These are phyloP conservation scores for Diaporthe sp. DNA, from an alignment of 2,329 filamentous ascomycete genomes.

Conservation along the genomic window DNA sequence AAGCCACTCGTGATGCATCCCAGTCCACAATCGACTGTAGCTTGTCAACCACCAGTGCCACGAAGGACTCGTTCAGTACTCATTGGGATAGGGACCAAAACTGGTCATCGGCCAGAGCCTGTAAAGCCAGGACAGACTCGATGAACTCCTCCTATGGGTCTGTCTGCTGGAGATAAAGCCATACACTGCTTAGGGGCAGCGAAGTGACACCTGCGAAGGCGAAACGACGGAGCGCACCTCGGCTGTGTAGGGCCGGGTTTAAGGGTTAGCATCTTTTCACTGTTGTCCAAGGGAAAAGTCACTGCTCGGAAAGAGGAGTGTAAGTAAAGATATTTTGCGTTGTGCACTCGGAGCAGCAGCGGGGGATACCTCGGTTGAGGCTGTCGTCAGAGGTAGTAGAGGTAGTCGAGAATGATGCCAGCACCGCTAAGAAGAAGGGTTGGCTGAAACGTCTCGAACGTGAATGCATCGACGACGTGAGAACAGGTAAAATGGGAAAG, in stretches of 20 bases:
- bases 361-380: neutral
- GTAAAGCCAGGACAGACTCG: neutral
- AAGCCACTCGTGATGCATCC: neutral
- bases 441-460: neutral
- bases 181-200: constrained; percentile 43
- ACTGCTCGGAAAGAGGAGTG: constrained; percentile 19
- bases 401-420: constrained; percentile 17
- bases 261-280: neutral
- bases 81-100: neutral
- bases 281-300: constrained; percentile 1
- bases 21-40: neutral
- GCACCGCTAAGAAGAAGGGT: constrained; percentile 13
- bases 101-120: neutral
- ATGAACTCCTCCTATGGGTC: constrained; percentile 1
- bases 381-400: neutral
- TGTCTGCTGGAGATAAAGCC: constrained; percentile 39
- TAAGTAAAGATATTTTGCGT: constrained; percentile 36
- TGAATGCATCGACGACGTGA: neutral
- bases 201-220: constrained; percentile 43
- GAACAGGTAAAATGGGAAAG: neutral
- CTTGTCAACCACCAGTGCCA: neutral
- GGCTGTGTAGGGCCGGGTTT: constrained; percentile 35
- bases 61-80: neutral
- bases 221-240: constrained; percentile 43
- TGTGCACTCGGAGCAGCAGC: neutral